A percentile compares a stretch with the other conserved stretches of the same genome.
Evolutionary conservation across 2,329 filamentous ascomycete genomes (phyloP).

Genomic region (Stachybotrys chlorohalonatus): DNA sequence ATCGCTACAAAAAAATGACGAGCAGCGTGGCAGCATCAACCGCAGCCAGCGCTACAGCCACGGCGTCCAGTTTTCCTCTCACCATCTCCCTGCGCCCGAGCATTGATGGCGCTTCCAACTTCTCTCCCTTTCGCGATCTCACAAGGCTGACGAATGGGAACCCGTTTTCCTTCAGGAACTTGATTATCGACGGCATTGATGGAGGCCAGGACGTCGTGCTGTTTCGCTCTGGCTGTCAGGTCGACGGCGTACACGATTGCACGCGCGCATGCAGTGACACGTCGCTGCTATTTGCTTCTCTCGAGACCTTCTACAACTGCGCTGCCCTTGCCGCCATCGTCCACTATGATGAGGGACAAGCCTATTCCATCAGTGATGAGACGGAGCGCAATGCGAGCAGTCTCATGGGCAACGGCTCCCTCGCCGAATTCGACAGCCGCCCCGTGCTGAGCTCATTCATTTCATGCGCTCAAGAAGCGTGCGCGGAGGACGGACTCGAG

Average conservation of each 20-base stretch:
- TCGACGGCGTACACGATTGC: slow-evolving; percentile 20
- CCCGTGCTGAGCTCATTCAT: slow-evolving; percentile 23
- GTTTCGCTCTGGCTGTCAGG: slow-evolving; percentile 21
- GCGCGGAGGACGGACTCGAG: slow-evolving; percentile 21
- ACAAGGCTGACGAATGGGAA: slow-evolving; percentile 17
- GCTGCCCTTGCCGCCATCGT: slow-evolving; percentile 23
- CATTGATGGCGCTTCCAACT: slow-evolving; percentile 23
- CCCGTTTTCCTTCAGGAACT: slow-evolving; percentile 21
- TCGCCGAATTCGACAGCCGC: slow-evolving; percentile 19
- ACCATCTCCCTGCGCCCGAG: slow-evolving; percentile 17
- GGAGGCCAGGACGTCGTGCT: slow-evolving; percentile 21
- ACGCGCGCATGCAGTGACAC: slow-evolving; percentile 21
- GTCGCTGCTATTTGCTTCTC: slow-evolving; percentile 20
- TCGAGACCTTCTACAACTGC: slow-evolving; percentile 30
- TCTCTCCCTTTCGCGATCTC: slow-evolving; percentile 28
- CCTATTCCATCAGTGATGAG: slow-evolving; percentile 20
- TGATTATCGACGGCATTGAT: slow-evolving; percentile 22
- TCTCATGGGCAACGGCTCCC: slow-evolving; percentile 22
- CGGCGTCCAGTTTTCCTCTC: slow-evolving; percentile 10
- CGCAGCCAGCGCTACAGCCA: slow-evolving; percentile 9
- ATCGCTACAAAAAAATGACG: background rate
- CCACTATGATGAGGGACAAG: slow-evolving; percentile 17
- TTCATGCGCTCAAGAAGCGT: slow-evolving; percentile 23
- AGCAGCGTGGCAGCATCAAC: slow-evolving; percentile 1
- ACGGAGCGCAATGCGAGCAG: slow-evolving; percentile 25